These are phyloP conservation scores for Saururus chinensis DNA, from an alignment of 164 flowering plant species.

Conservation along the genomic window DNA sequence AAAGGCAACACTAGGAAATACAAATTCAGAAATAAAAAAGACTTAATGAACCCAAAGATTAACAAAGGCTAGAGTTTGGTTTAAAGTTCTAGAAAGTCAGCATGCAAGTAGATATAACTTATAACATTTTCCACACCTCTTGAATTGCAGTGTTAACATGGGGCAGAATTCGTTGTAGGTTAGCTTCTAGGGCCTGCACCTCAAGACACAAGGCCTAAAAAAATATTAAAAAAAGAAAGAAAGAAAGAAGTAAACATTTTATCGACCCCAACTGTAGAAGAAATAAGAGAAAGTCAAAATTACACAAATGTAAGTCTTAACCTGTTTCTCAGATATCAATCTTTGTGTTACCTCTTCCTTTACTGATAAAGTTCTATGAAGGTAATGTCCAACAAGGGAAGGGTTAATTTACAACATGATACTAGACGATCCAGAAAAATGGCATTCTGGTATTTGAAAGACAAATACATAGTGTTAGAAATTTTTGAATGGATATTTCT, in stretches of 20 bases:
- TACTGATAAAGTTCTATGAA: conserved; percentile 35
- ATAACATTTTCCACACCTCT: conserved; percentile 18
- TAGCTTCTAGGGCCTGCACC: conserved; percentile 23
- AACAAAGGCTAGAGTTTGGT: background rate
- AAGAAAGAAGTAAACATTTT: background rate
- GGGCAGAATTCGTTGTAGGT: conserved; percentile 35
- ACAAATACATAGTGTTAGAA: background rate
- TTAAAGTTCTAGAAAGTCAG: background rate
- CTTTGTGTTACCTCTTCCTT: conserved; percentile 45
- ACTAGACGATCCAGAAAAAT: background rate
- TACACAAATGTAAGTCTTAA: conserved; percentile 8
- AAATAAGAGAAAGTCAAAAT: background rate
- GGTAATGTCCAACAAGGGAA: conserved; percentile 30
- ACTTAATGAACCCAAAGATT: background rate
- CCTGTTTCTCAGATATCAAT: conserved; percentile 48
- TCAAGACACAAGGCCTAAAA: conserved; percentile 48
- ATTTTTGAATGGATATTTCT: conserved; percentile 41
- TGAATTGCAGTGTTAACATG: conserved; percentile 24
- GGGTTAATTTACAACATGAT: conserved; percentile 1
- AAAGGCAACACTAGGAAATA: too few species aligned
- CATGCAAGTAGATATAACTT: background rate
- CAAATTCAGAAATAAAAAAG: too few species aligned
- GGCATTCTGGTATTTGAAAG: background rate
- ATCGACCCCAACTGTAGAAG: background rate
- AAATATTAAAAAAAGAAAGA: conserved; percentile 1